Conservation (phyloP, 176 grass and related monocot genomes). For the Oryza rufipogon region DNA sequence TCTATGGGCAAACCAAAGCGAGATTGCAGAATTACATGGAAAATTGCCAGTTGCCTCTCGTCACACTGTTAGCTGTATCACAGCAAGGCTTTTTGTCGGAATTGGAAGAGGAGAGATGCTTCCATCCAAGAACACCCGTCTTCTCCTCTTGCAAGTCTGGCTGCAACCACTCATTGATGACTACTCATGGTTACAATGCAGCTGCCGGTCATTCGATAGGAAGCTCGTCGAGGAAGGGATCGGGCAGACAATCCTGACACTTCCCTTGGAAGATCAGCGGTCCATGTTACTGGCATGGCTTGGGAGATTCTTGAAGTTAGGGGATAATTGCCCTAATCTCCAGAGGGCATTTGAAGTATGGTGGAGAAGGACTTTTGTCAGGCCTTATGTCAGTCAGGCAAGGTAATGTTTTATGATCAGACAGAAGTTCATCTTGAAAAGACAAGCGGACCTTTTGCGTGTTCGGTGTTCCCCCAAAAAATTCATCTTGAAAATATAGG, state of each 20-base stretch:
- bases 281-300: constrained; percentile 72
- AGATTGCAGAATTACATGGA: constrained; percentile 65
- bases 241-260: constrained; percentile 80
- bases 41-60: constrained; percentile 54
- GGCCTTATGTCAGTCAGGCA: constrained; percentile 63
- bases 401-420: constrained; percentile 34
- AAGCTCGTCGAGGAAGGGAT: constrained; percentile 88
- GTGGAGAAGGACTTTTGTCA: constrained; percentile 94
- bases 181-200: constrained; percentile 79
- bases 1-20: constrained; percentile 61
- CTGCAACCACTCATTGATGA: constrained; percentile 84
- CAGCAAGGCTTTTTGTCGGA: constrained; percentile 76
- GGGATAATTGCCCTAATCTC: constrained; percentile 80
- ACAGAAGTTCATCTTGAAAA: constrained; percentile 33
- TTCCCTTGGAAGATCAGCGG: constrained; percentile 78
- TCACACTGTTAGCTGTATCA: constrained; percentile 65
- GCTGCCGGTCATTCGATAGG: constrained; percentile 72
- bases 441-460: too few relatives aligned
- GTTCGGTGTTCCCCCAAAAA: background rate
- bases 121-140: constrained; percentile 61
- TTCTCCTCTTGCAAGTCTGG: constrained; percentile 66
- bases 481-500: constrained; percentile 35
- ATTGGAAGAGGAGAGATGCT: constrained; percentile 88
- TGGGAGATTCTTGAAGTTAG: constrained; percentile 70
- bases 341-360: constrained; percentile 93